A percentile compares a stretch with the other conserved stretches of the same genome.
Evolutionary conservation across 2,329 filamentous ascomycete genomes (phyloP).

Genomic region (Colletotrichum sp.): DNA sequence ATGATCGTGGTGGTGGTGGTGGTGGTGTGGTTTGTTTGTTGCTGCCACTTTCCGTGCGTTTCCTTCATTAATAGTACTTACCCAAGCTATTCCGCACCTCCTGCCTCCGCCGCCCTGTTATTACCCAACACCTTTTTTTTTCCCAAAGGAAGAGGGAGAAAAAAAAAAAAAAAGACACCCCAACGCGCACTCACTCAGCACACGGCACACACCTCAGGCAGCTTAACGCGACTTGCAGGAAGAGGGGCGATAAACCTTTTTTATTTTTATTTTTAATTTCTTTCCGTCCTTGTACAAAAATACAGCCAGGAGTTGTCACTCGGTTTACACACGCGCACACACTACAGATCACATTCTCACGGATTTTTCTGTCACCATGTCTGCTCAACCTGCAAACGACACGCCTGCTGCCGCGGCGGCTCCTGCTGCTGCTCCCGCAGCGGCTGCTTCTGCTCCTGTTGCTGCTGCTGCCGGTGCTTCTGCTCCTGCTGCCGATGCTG

Average conservation of each 20-base stretch:
- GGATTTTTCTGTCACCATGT: slow-evolving; percentile 26
- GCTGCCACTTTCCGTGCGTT: slow-evolving; percentile 1
- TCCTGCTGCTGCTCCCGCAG: slow-evolving; percentile 1
- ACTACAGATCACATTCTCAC: not conserved
- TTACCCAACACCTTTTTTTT: not conserved
- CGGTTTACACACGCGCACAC: not conserved
- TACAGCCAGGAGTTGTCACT: not conserved
- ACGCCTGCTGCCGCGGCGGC: not conserved
- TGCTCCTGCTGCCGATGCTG: not conserved
- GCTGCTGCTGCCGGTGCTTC: slow-evolving; percentile 20
- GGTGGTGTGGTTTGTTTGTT: not conserved
- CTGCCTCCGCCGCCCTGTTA: not conserved
- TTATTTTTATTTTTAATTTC: not conserved
- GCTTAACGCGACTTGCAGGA: not conserved
- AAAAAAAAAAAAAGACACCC: not conserved
- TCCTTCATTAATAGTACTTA: not conserved
- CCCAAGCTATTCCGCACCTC: not conserved
- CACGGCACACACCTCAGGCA: not conserved
- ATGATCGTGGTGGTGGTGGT: not conserved
- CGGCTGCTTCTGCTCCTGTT: not conserved
- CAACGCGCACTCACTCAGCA: not conserved
- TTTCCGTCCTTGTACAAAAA: not conserved
- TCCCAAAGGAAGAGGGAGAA: not conserved
- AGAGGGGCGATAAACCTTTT: slow-evolving; percentile 9
- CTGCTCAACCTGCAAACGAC: slow-evolving; percentile 29